Conservation (phyloP, 1,139 yeast species). For the Citeromyces siamensis region DNA sequence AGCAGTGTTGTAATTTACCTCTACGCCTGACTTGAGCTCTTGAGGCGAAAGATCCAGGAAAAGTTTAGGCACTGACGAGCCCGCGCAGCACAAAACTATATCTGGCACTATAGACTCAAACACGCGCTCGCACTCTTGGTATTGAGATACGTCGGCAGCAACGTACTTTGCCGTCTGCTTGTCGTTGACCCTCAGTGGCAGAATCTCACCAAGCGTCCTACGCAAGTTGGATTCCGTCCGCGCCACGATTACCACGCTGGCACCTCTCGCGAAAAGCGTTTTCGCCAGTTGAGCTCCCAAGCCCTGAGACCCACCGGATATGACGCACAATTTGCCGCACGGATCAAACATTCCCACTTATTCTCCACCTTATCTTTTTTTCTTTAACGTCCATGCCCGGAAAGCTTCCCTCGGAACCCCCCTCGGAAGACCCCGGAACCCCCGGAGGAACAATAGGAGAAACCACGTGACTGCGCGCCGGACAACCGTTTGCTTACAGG, state of each 20-base stretch:
- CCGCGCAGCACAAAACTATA: conserved; percentile 77
- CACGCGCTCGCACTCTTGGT: conserved; percentile 34
- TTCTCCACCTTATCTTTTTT: too few relatives aligned
- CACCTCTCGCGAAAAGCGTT: conserved; percentile 38
- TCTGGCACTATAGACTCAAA: conserved; percentile 41
- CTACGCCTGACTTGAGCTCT: conserved; percentile 50
- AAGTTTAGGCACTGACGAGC: conserved; percentile 70
- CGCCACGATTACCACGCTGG: conserved; percentile 63
- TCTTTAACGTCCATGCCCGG: too few relatives aligned
- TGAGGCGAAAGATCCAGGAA: conserved; percentile 52
- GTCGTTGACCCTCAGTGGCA: conserved; percentile 13
- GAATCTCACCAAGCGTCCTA: conserved; percentile 33
- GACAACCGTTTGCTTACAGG: conserved; percentile 2
- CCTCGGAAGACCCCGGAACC: conserved; percentile 2
- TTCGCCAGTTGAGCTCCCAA: conserved; percentile 73
- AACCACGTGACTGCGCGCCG: conserved; percentile 2
- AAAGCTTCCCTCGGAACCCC: too few relatives aligned
- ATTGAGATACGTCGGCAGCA: conserved; percentile 55
- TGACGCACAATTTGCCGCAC: conserved; percentile 49
- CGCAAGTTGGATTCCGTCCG: conserved; percentile 50
- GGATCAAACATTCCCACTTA: conserved; percentile 16
- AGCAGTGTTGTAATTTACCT: conserved; percentile 63
- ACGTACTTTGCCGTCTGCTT: conserved; percentile 27
- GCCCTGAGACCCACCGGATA: conserved; percentile 96
- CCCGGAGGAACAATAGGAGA: neutral